Base-by-base conservation (phyloP, 192 early-diverging fungal species). In the Coemansia sp. region DNA sequence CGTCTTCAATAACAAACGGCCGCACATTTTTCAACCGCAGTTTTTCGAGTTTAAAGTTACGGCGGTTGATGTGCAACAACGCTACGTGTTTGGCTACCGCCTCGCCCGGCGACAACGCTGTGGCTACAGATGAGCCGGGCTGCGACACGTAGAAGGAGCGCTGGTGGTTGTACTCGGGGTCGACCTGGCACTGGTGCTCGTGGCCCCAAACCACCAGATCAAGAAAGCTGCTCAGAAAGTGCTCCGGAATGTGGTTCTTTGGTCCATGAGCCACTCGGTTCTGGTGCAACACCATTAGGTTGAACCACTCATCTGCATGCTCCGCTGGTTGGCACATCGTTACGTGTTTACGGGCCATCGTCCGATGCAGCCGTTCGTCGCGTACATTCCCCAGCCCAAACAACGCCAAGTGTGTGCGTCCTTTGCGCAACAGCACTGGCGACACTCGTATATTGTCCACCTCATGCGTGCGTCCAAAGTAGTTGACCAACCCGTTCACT, bases 171-270 rank as follows among this genome's bases (percentile, higher is more conserved):
- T 83, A 75, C 50, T 84, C 85, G 1, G 92, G 91, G 41, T 92
- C 88, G 12, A 97, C 88, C 45, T 82, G 73, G 68, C 94, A 98
- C 66, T 98, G 94, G 76, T 98, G 96, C 80, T 98, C 96, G 67
- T 98, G 96, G 5, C 96, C 96, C 96, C 96, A 98, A 2, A 98
- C 56, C 10, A 96, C 82, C 15, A 98, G 64, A 55, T 98, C 79
- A 29, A 98, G 69, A 68, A 93, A 94, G 14, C 82, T 71, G 49
- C 89, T 88, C 24, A 98, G 67, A 63, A 90, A 94, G n/a, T 83
- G 81, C 70, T 94, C 93, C 0, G 94, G 94, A 27, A 98, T 93
- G 71, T 92, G 91, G 81, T 84, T 91, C 45, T 86, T 95, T 2
- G 87, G 85, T 0, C 90, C 89, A 61, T 94, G 94, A 51, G 86